Percentiles rank a stretch among this genome's conserved stretches.
Conservation (phyloP, 495 filamentous ascomycete genomes). For the Opeltia flavorubescens region DNA sequence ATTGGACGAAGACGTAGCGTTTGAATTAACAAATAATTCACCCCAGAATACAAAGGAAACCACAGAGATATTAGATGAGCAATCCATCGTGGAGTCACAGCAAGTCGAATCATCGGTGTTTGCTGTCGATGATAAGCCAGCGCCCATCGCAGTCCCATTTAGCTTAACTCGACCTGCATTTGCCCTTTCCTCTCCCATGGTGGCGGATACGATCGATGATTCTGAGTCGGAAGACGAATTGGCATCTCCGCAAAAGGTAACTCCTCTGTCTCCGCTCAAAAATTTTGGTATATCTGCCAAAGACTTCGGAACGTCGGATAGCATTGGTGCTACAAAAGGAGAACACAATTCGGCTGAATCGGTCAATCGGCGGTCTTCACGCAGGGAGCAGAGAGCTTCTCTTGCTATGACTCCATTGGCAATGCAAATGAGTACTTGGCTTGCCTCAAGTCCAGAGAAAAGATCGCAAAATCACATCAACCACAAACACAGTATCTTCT, state of each 20-base stretch:
- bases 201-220: slow-evolving; percentile 19
- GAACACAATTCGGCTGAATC: slow-evolving; percentile 6
- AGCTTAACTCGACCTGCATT: slow-evolving; percentile 2
- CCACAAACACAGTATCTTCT: slow-evolving; percentile 30
- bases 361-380: neutral
- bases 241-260: slow-evolving; percentile 19
- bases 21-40: too few relatives aligned
- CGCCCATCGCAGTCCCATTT: neutral
- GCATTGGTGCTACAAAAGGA: slow-evolving; percentile 7
- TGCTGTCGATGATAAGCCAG: neutral
- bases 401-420: slow-evolving; percentile 50
- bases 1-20: too few relatives aligned
- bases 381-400: slow-evolving; percentile 4
- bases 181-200: slow-evolving; percentile 5
- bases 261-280: slow-evolving; percentile 12
- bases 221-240: slow-evolving; percentile 45
- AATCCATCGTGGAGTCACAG: too few relatives aligned
- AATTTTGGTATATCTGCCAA: slow-evolving; percentile 21
- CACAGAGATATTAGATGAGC: too few relatives aligned
- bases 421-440: slow-evolving; percentile 45
- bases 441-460: slow-evolving; percentile 36
- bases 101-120: too few relatives aligned
- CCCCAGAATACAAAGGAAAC: too few relatives aligned
- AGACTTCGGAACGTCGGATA: slow-evolving; percentile 18
- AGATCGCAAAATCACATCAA: slow-evolving; percentile 18